These are phyloP conservation scores for Citrus reticulata DNA, from an alignment of 345 rosid species.

Conservation along the genomic window DNA sequence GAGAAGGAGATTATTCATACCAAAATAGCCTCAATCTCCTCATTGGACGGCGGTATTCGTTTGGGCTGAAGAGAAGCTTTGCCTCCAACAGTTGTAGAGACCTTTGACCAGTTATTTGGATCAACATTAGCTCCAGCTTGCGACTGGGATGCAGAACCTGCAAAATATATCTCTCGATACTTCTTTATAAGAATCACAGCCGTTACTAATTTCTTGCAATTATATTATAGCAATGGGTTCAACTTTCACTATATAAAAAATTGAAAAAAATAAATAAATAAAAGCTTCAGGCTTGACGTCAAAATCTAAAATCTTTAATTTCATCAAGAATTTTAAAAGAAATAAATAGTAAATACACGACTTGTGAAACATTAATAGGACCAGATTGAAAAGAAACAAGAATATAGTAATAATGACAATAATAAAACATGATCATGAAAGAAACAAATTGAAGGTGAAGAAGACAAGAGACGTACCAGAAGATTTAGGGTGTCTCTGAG, in stretches of 20 bases:
- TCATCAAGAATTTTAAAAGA: background rate
- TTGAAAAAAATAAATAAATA: no score
- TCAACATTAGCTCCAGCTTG: constrained; percentile 42
- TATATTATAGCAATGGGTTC: background rate
- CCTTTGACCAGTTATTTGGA: constrained; percentile 42
- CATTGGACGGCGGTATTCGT: constrained; percentile 68
- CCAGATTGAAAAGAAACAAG: background rate
- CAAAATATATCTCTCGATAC: constrained; percentile 8
- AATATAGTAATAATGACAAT: background rate
- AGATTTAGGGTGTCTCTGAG: constrained; percentile 52
- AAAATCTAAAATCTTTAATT: background rate
- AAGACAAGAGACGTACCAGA: constrained; percentile 29
- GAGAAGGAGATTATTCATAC: constrained; percentile 30
- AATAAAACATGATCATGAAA: background rate
- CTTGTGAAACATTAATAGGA: background rate
- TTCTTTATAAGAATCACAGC: background rate
- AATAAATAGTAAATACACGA: background rate
- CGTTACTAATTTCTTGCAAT: background rate
- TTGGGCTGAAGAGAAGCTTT: constrained; percentile 90
- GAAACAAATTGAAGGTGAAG: background rate
- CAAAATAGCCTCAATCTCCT: constrained; percentile 86
- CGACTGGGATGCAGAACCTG: constrained; percentile 41
- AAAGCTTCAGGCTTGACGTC: background rate
- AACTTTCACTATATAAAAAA: no score
- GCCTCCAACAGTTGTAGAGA: constrained; percentile 49